Conservation (phyloP, 108 stramenopile species). For the Conticribra guillardii region DNA sequence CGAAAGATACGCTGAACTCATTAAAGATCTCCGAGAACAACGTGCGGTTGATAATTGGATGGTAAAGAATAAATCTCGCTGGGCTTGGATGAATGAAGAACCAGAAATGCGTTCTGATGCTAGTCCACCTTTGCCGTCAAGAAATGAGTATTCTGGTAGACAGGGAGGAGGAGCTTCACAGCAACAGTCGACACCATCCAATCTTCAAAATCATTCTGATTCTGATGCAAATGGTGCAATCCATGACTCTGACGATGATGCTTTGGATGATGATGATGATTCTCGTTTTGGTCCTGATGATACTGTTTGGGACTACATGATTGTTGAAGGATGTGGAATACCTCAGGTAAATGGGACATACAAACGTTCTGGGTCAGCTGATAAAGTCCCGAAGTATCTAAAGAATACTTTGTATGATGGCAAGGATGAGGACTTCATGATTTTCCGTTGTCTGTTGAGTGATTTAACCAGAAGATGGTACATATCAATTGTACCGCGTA, state of each 20-base stretch:
- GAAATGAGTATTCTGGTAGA: slow-evolving; percentile 42
- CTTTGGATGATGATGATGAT: slow-evolving; percentile 75
- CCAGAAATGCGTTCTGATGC: slow-evolving; percentile 45
- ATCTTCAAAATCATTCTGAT: slow-evolving; percentile 61
- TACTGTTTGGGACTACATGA: slow-evolving; percentile 28
- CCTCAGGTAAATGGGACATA: slow-evolving; percentile 73
- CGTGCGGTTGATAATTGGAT: slow-evolving; percentile 71
- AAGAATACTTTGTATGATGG: slow-evolving; percentile 46
- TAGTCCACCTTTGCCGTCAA: slow-evolving; percentile 41
- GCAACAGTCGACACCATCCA: too few relatives aligned
- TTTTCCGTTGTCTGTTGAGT: slow-evolving; percentile 75
- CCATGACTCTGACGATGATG: slow-evolving; percentile 76
- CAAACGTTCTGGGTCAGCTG: slow-evolving; percentile 49
- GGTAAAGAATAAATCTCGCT: slow-evolving; percentile 57
- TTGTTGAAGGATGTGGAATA: slow-evolving; percentile 76
- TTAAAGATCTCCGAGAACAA: slow-evolving; percentile 56
- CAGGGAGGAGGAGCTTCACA: too few relatives aligned
- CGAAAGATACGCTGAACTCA: slow-evolving; percentile 65
- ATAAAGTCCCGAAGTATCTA: slow-evolving; percentile 57
- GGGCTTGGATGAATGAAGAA: slow-evolving; percentile 68
- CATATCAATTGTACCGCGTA: slow-evolving; percentile 73
- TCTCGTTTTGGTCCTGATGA: slow-evolving; percentile 38
- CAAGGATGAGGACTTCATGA: slow-evolving; percentile 2
- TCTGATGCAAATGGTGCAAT: slow-evolving; percentile 63
- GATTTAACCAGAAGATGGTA: slow-evolving; percentile 81